These are phyloP conservation scores for Fusarium setosum DNA, from an alignment of 2,329 filamentous ascomycete genomes.

Conservation along the genomic window DNA sequence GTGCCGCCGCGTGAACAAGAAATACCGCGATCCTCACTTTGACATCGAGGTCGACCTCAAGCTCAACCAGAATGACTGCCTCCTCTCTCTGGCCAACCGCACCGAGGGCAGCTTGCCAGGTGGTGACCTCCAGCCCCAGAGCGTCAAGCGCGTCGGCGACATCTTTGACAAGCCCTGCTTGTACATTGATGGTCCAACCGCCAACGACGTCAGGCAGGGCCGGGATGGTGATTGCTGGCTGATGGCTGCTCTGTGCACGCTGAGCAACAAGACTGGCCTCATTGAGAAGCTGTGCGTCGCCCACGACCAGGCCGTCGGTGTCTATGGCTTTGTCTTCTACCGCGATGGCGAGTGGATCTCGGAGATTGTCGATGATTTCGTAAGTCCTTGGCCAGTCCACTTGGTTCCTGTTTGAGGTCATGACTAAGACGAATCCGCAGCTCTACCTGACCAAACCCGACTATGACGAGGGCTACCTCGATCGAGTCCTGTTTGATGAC, in stretches of 20 bases:
- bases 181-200: constrained; percentile 80
- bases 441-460: constrained; percentile 67
- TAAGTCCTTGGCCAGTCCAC: constrained; percentile 28
- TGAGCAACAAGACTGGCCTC: constrained; percentile 77
- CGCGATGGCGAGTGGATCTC: constrained; percentile 80
- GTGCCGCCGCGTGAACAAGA: constrained; percentile 83
- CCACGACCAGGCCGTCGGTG: constrained; percentile 77
- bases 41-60: constrained; percentile 84
- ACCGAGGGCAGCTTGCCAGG: constrained; percentile 37
- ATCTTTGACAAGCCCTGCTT: constrained; percentile 83
- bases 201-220: constrained; percentile 84
- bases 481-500: constrained; percentile 57
- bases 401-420: background rate
- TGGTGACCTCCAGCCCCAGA: constrained; percentile 54
- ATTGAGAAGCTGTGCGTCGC: constrained; percentile 81
- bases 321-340: constrained; percentile 89
- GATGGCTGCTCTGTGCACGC: constrained; percentile 81
- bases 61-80: constrained; percentile 61
- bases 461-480: constrained; percentile 68
- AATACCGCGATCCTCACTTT: constrained; percentile 88
- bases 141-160: constrained; percentile 77
- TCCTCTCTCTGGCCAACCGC: constrained; percentile 58
- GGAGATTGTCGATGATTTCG: constrained; percentile 68
- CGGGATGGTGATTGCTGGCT: constrained; percentile 88
- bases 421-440: constrained; percentile 33